A percentile compares a stretch with the other conserved stretches of the same genome.
phyloP scores from a whole-genome alignment of 2,329 filamentous ascomycete species.

The Ploettnerulaceae sp. region DNA sequence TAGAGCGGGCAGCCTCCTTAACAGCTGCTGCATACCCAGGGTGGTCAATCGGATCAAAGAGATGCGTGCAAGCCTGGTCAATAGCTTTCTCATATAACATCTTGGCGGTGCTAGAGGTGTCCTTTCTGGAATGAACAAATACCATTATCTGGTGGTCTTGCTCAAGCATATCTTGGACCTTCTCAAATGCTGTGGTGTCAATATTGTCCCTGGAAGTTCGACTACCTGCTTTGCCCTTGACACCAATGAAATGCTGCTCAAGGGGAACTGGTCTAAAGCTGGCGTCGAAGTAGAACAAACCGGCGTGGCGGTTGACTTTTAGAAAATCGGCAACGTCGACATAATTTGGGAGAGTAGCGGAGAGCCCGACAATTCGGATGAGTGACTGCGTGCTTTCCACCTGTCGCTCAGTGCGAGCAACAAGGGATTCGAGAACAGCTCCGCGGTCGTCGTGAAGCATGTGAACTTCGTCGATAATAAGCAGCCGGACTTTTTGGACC shows the following conservation, averaged over 20 bases:
- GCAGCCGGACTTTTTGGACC: constrained; percentile 90
- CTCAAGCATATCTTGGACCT: constrained; percentile 89
- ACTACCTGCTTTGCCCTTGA: constrained; percentile 82
- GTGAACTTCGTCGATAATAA: constrained; percentile 98
- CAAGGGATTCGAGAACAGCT: constrained; percentile 90
- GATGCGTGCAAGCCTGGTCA: constrained; percentile 71
- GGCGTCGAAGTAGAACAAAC: constrained; percentile 93
- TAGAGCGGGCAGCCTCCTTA: constrained; percentile 79
- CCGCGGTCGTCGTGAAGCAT: constrained; percentile 99
- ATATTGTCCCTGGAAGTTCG: constrained; percentile 84
- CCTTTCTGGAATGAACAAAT: constrained; percentile 94
- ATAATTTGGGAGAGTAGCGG: constrained; percentile 93
- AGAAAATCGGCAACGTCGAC: constrained; percentile 95
- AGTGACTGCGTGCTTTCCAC: constrained; percentile 97
- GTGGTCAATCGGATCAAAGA: constrained; percentile 78
- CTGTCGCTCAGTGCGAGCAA: constrained; percentile 89
- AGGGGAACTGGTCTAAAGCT: constrained; percentile 95
- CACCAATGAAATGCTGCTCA: constrained; percentile 95
- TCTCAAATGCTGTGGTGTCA: constrained; percentile 83
- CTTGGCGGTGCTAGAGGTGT: constrained; percentile 84
- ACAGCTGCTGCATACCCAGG: constrained; percentile 75
- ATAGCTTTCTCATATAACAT: constrained; percentile 81
- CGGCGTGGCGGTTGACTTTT: constrained; percentile 87
- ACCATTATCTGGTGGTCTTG: constrained; percentile 98
- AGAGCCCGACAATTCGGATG: constrained; percentile 92